These are phyloP conservation scores for Imleria badia DNA, from an alignment of 768 basidiomycete genomes.

Conservation along the genomic window DNA sequence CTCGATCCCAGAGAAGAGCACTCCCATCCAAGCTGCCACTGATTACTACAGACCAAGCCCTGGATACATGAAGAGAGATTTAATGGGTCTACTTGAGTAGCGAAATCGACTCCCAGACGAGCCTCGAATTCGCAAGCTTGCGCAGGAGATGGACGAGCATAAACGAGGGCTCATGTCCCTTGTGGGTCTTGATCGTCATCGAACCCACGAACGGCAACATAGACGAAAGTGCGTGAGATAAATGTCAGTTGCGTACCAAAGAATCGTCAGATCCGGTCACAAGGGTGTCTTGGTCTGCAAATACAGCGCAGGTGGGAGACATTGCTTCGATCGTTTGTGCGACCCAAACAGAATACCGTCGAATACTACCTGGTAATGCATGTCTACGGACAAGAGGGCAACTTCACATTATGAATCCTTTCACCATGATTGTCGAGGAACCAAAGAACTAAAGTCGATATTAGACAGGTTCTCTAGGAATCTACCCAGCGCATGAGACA, in stretches of 20 bases:
- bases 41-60: conserved; percentile 79
- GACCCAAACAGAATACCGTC: conserved; percentile 45
- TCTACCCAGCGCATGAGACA: too few relatives aligned
- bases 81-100: too few relatives aligned
- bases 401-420: too few relatives aligned
- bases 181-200: conserved; percentile 12
- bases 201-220: conserved; percentile 23
- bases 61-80: conserved; percentile 66
- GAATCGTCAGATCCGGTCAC: conserved; percentile 81
- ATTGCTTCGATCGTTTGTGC: conserved; percentile 78
- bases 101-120: too few relatives aligned
- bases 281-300: conserved; percentile 70
- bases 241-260: conserved; percentile 81
- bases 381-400: too few relatives aligned
- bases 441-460: too few relatives aligned
- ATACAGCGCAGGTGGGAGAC: conserved; percentile 69
- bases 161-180: conserved; percentile 29
- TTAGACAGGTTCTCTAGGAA: too few relatives aligned
- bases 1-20: conserved; percentile 88
- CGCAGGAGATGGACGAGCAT: conserved; percentile 74
- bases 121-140: too few relatives aligned
- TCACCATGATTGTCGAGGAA: too few relatives aligned
- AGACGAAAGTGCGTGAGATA: conserved; percentile 36
- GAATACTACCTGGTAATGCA: too few relatives aligned
- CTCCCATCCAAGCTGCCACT: conserved; percentile 87